A percentile compares a stretch with the other conserved stretches of the same genome.
These are phyloP conservation scores for Akanthomyces lecanii DNA, from an alignment of 2,329 filamentous ascomycete species.

Conservation along the genomic window DNA sequence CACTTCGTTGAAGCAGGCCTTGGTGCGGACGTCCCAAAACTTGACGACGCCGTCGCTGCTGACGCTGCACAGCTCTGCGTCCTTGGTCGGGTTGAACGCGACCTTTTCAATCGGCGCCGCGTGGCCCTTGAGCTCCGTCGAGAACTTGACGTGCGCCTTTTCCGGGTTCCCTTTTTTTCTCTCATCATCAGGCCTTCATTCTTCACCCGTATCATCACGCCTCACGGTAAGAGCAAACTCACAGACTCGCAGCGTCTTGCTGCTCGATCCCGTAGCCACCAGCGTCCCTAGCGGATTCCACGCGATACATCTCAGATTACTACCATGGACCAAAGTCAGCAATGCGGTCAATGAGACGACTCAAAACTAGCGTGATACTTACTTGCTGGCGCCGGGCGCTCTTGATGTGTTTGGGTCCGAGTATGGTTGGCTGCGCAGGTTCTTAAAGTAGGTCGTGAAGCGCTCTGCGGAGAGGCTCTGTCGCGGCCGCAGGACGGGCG, in stretches of 20 bases:
- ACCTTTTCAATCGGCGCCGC: constrained; percentile 66
- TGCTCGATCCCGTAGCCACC: constrained; percentile 74
- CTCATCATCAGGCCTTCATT: neutral
- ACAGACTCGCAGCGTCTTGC: constrained; percentile 71
- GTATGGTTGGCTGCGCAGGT: constrained; percentile 68
- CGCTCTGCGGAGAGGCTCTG: constrained; percentile 63
- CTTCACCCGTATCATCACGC: neutral
- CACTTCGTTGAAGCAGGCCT: constrained; percentile 65
- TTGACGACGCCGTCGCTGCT: constrained; percentile 70
- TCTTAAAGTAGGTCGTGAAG: constrained; percentile 63
- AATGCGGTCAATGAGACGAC: neutral
- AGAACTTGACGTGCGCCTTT: constrained; percentile 66
- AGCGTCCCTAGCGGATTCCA: constrained; percentile 86
- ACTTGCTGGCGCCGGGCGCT: constrained; percentile 37
- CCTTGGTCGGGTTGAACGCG: constrained; percentile 71
- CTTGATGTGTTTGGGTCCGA: constrained; percentile 55
- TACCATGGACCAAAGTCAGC: constrained; percentile 18
- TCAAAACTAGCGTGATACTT: constrained; percentile 17
- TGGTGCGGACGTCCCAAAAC: constrained; percentile 76
- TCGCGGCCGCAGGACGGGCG: constrained; percentile 40
- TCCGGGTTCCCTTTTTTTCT: constrained; percentile 66
- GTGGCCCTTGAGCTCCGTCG: constrained; percentile 70
- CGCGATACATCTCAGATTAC: constrained; percentile 70
- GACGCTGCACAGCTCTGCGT: constrained; percentile 71
- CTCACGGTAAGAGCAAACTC: constrained; percentile 27